Evolutionary conservation across 2,329 filamentous ascomycete genomes (phyloP).

Genomic region (Verticillium longisporum): DNA sequence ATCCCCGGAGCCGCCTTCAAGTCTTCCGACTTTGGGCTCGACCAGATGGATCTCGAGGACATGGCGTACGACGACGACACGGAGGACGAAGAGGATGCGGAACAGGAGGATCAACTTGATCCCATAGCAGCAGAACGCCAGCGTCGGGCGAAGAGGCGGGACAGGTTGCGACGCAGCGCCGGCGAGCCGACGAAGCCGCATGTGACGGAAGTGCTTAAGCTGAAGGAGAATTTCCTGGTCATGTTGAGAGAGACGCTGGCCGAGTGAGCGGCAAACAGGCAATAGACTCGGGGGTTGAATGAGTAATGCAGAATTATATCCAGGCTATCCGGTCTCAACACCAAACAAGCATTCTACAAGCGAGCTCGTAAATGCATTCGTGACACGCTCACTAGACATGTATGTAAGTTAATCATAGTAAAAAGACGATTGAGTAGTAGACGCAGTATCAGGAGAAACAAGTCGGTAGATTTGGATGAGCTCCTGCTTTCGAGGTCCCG

Average conservation of each 20-base stretch:
- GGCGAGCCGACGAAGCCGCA: constrained; percentile 78
- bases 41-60: constrained; percentile 80
- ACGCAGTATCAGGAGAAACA: no score
- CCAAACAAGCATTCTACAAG: no score
- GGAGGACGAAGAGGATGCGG: constrained; percentile 60
- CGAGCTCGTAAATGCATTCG: no score
- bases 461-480: no score
- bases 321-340: no score
- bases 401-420: no score
- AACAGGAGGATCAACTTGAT: constrained; percentile 71
- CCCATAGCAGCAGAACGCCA: constrained; percentile 83
- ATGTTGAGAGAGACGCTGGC: constrained; percentile 81
- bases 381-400: no score
- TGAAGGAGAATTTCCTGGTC: constrained; percentile 70
- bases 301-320: no score
- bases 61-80: constrained; percentile 70
- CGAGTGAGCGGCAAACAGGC: constrained; percentile 37
- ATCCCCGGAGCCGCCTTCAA: constrained; percentile 57
- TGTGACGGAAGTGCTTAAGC: constrained; percentile 71
- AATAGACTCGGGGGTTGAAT: not conserved
- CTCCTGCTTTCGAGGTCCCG: no score
- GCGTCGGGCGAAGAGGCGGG: constrained; percentile 68
- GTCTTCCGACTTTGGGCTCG: constrained; percentile 81
- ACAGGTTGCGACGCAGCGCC: constrained; percentile 70
- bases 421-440: no score